Evolutionary conservation across 2,329 filamentous ascomycete species (phyloP), one percentile per base, ranked within the genome.

Genomic region (Chrysoporthe austroafricana): DNA sequence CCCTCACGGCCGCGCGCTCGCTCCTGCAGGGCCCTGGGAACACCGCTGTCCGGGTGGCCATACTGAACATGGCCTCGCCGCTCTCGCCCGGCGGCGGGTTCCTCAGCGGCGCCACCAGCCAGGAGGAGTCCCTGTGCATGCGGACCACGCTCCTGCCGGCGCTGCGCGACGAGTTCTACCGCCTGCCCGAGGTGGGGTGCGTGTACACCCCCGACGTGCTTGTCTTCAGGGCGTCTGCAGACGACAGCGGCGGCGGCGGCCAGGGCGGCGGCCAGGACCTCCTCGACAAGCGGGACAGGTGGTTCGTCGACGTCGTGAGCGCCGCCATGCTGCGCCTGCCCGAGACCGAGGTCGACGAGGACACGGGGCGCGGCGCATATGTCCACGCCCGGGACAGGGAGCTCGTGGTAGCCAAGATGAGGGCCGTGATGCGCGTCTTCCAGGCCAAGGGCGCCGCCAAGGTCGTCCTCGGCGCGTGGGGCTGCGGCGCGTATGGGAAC

Each of bases 401-500:
- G 50, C 70, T 85, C 9, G 82, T 82, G 0, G 72, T 82, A 36
- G 76, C 77, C 7, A 90, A 90, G 76, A 90, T 91, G 82, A 79
- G 80, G 36, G 81, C 80, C 6, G 86, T 89, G 1, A 73, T 90
- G 74, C 79, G 86, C 1, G 83, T 90, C 4, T 79, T 81, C 2
- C 75, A 79, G 9, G 73, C 77, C 1, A 82, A 81, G 67, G 83
- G 84, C 0, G 79, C 79, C 4, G 79, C 77, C 48, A 82, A 78
- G 66, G 72, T 90, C 0, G 84, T 91, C 0, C 78, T 90, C 0
- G 88, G 88, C 0, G 87, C 88, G 0, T 90, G 88, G 87, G 88
- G 88, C 0, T 90, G 87, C 69, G 88, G 88, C 2, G 86, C 86
- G 0, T 88, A 89, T 67, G 87, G 86, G 0, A 90, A 90, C 70